A percentile compares a stretch with the other conserved stretches of the same genome.
Evolutionary conservation across 1,284 basidiomycete genomes (phyloP).

Genomic region (Gomphus bonarii): DNA sequence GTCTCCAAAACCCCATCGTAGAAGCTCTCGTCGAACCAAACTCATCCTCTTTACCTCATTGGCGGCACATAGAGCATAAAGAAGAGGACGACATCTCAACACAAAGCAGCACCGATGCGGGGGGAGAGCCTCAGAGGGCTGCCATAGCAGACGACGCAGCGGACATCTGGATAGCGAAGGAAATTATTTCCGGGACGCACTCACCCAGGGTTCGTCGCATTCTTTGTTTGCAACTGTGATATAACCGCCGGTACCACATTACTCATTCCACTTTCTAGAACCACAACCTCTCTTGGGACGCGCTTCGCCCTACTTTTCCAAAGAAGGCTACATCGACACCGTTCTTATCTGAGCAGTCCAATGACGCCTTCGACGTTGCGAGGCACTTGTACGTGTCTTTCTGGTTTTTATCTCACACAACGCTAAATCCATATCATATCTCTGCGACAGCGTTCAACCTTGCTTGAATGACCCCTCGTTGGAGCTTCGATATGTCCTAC

Average conservation of each 20-base stretch:
- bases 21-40: slow-evolving; percentile 31
- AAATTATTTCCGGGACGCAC: background rate
- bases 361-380: slow-evolving; percentile 37
- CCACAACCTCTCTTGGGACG: slow-evolving; percentile 35
- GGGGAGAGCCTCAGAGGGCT: background rate
- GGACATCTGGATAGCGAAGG: background rate
- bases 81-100: background rate
- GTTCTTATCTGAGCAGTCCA: slow-evolving; percentile 57
- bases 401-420: background rate
- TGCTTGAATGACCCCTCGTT: slow-evolving; percentile 27
- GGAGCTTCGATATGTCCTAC: slow-evolving; percentile 32
- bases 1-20: slow-evolving; percentile 70
- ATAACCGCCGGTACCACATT: background rate
- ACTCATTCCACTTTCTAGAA: slow-evolving; percentile 21
- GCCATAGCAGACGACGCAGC: background rate
- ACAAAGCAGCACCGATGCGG: background rate
- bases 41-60: background rate
- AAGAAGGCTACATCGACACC: slow-evolving; percentile 28
- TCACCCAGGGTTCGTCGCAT: background rate
- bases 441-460: slow-evolving; percentile 28
- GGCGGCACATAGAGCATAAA: background rate
- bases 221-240: background rate
- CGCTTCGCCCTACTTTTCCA: slow-evolving; percentile 17
- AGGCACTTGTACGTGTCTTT: slow-evolving; percentile 41
- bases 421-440: background rate